A percentile compares a stretch with the other conserved stretches of the same genome.
phyloP scores from a whole-genome alignment of 202 grass and related monocot genomes.

The Miscanthus sacchariflorus region DNA sequence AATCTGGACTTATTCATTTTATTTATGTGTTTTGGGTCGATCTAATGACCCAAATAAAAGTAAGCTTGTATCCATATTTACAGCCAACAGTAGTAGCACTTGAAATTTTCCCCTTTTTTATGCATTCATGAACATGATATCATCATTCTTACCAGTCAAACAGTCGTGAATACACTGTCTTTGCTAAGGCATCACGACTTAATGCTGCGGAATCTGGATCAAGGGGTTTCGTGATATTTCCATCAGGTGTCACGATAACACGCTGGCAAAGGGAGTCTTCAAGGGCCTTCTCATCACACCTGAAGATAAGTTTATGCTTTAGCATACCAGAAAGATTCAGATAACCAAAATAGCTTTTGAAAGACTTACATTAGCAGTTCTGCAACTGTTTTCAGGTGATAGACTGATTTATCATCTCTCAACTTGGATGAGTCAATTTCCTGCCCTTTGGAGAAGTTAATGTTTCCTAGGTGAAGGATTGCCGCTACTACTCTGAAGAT shows the following conservation, averaged over 20 bases:
- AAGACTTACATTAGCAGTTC: conserved; percentile 82
- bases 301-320: conserved; percentile 48
- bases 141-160: conserved; percentile 83
- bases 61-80: not conserved
- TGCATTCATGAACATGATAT: conserved; percentile 28
- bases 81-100: conserved; percentile 29
- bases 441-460: conserved; percentile 85
- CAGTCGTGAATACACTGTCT: conserved; percentile 91
- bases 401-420: conserved; percentile 77
- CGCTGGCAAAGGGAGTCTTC: conserved; percentile 87
- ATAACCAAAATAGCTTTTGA: conserved; percentile 1
- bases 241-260: conserved; percentile 95
- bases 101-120: conserved; percentile 23
- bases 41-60: not conserved
- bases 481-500: conserved; percentile 89
- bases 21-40: not conserved
- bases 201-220: conserved; percentile 89
- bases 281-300: conserved; percentile 84
- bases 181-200: conserved; percentile 88
- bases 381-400: conserved; percentile 84
- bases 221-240: conserved; percentile 95
- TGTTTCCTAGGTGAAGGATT: conserved; percentile 95
- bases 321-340: conserved; percentile 32
- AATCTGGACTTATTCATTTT: not conserved
- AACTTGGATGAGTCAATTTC: conserved; percentile 94